Conservation (phyloP, 768 basidiomycete genomes). For the Boletus barrowsii region DNA sequence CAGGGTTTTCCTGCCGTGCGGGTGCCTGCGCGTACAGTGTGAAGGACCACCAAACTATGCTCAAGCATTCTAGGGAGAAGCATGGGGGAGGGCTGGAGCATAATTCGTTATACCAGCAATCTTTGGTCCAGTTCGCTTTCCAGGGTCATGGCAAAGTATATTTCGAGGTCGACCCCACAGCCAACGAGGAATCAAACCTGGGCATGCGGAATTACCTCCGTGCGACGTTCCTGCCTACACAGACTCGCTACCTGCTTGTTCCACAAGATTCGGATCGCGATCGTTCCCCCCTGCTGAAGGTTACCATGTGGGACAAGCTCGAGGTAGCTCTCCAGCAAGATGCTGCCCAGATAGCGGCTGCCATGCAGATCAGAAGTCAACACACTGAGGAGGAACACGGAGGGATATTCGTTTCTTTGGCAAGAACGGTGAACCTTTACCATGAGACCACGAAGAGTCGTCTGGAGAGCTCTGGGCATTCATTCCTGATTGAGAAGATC, state of each 20-base stretch:
- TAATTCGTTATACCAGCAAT: neutral
- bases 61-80: neutral
- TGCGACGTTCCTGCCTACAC: neutral
- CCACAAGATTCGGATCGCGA: neutral
- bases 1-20: neutral
- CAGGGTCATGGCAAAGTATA: neutral
- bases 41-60: neutral
- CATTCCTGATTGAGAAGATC: slow-evolving; percentile 1
- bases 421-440: neutral
- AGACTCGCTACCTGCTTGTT: neutral
- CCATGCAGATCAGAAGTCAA: neutral
- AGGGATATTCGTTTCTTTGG: neutral
- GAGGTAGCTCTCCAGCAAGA: neutral
- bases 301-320: slow-evolving; percentile 2
- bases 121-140: neutral
- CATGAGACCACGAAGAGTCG: neutral
- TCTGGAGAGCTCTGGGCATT: neutral
- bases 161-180: slow-evolving; percentile 2
- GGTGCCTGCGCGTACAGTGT: neutral
- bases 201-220: neutral
- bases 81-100: neutral
- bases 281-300: neutral
- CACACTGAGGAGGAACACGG: neutral
- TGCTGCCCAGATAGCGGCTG: neutral
- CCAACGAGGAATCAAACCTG: neutral